A percentile compares a stretch with the other conserved stretches of the same genome.
Conservation (phyloP, 352 stramenopile genomes). For the Pythium rhizo-oryzae region DNA sequence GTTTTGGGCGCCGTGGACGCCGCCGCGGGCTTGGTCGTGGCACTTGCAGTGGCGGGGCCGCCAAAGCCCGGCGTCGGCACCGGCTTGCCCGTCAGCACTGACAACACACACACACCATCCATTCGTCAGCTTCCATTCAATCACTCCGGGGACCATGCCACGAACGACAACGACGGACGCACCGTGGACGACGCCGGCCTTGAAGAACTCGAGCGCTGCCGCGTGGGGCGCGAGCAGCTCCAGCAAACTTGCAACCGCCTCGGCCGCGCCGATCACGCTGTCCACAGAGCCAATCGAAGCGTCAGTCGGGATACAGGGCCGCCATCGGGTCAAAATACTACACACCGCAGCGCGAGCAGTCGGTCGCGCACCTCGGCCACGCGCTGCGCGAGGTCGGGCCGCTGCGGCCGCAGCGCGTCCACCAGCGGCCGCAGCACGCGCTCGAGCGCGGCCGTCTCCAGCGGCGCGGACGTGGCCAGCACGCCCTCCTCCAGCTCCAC, state of each 20-base stretch:
- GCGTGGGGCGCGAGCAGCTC: constrained; percentile 46
- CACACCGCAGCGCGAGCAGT: constrained; percentile 60
- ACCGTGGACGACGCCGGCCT: constrained; percentile 62
- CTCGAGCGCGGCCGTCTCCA: constrained; percentile 49
- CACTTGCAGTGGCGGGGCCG: neutral
- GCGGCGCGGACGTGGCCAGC: constrained; percentile 60
- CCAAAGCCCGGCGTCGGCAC: constrained; percentile 42
- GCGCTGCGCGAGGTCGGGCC: constrained; percentile 43
- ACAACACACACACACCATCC: no score
- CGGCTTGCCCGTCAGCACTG: constrained; percentile 47
- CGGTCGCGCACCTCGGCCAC: constrained; percentile 48
- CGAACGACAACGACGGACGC: no score
- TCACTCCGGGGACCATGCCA: no score
- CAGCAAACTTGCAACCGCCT: constrained; percentile 48
- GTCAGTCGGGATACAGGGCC: neutral
- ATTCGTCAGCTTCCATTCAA: no score
- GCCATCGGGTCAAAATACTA: neutral
- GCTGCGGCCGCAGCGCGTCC: constrained; percentile 41
- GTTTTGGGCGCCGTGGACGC: neutral
- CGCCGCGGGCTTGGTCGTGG: no score
- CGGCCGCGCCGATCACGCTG: constrained; percentile 50
- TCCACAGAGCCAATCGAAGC: neutral
- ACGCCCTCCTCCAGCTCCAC: constrained; percentile 70
- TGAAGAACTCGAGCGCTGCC: constrained; percentile 63
- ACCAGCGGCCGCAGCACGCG: constrained; percentile 51